Base-by-base conservation (phyloP, 2,329 filamentous ascomycete species). In the Boeremia lycopersici region DNA sequence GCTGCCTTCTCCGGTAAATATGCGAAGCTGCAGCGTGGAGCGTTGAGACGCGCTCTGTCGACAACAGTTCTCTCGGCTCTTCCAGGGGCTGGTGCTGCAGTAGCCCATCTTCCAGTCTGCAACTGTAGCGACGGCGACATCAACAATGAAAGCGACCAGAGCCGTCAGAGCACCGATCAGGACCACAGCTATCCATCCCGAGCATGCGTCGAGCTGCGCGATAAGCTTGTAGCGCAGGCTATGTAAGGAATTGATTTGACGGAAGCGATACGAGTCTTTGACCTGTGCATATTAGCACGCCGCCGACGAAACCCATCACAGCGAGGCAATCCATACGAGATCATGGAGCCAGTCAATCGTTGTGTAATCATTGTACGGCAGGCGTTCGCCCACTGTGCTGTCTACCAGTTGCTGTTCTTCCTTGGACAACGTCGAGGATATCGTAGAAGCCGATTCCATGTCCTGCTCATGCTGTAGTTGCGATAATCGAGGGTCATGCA, bases 341-440 rank as follows among this genome's bases (percentile, higher is more conserved):
- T 85, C 83, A 67, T 85, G 84, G 9, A 86, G 74, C 83, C 83
- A 86, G 68, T 87, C 84, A 53, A 86, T 86, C 1, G 83, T 85
- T 7, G 81, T 83, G 60, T 87, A 86, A 59, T 86, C 81, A 63
- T 84, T 85, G 64, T 86, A 87, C 0, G 82, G 80, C 17, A 86
- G 68, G 46, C 83, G 73, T 64, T 86, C 84, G 36, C 82, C 83
- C 10, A 83, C 74, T 1, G 80, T 73, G 23, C 77, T 80, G 4
- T 71, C 71, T 6, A 64, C 73, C 49, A 84, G 68, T 15, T 77
- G 76, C 53, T 77, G 77, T 59, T 84, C 81, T 41, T 82, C 79
- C 51, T 81, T 81, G 12, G 76, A 77, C 26, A 81, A 61, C 43
- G 76, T 69, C 19, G 78, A 78, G 29, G 78, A 78, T 19, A 77